Evolutionary conservation across 2,329 filamentous ascomycete species (phyloP).

Genomic region (Coleophoma eucalyptorum): DNA sequence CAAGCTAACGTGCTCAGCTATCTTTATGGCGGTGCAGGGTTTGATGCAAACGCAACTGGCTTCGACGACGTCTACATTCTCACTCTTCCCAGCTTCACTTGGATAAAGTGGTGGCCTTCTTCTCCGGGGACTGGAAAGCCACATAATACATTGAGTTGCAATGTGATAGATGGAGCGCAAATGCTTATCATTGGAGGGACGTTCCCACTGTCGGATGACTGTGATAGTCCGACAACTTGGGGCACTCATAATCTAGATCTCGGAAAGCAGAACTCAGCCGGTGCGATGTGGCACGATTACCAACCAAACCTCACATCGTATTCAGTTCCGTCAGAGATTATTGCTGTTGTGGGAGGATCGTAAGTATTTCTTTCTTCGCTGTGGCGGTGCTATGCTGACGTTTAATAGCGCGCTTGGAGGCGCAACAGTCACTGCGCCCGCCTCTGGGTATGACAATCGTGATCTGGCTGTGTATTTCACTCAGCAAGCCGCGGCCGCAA

Average conservation of each 20-base stretch:
- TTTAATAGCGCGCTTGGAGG: constrained; percentile 38
- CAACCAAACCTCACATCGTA: constrained; percentile 46
- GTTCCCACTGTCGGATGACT: constrained; percentile 44
- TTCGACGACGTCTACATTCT: constrained; percentile 62
- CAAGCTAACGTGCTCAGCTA: constrained; percentile 38
- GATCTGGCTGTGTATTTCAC: constrained; percentile 52
- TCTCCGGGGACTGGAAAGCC: constrained; percentile 35
- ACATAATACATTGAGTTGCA: constrained; percentile 55
- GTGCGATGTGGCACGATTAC: constrained; percentile 47
- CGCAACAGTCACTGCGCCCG: constrained; percentile 48
- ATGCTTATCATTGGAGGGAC: constrained; percentile 62
- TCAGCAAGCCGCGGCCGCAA: constrained; percentile 39
- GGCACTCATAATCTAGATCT: constrained; percentile 54
- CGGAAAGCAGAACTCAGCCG: constrained; percentile 42
- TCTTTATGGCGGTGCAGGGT: constrained; percentile 54
- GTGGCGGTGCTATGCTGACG: neutral
- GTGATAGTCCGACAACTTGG: constrained; percentile 49
- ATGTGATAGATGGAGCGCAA: constrained; percentile 51
- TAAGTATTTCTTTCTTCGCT: constrained; percentile 8
- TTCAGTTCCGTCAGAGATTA: constrained; percentile 47
- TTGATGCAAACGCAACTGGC: constrained; percentile 41
- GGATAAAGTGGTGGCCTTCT: constrained; percentile 47
- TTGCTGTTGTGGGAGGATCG: constrained; percentile 45
- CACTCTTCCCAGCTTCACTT: constrained; percentile 58
- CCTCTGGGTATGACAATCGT: constrained; percentile 41